Percentiles rank a stretch among this genome's conserved stretches.
These are phyloP conservation scores for Monosporozyma aquatica DNA, from an alignment of 805 yeast genomes.

Conservation along the genomic window DNA sequence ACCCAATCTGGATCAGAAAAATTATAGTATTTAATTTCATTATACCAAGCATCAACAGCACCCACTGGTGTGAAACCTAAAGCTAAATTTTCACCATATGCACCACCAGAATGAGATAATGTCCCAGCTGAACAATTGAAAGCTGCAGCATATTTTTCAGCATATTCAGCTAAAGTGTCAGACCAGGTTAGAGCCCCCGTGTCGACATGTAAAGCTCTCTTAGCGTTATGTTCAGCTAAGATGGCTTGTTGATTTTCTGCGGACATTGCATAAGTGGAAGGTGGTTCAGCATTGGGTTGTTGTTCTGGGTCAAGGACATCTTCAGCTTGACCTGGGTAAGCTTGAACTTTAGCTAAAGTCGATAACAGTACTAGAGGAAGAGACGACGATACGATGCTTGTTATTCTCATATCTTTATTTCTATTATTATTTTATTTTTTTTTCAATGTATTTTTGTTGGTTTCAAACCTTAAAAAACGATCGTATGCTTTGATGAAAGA, in stretches of 20 bases:
- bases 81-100: conserved; percentile 71
- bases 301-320: not conserved
- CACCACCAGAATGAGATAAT: conserved; percentile 45
- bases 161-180: conserved; percentile 36
- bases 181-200: conserved; percentile 41
- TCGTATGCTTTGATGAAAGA: too few relatives aligned
- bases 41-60: conserved; percentile 66
- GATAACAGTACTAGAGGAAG: not conserved
- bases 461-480: too few relatives aligned
- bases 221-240: conserved; percentile 26
- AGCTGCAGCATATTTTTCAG: conserved; percentile 40
- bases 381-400: not conserved
- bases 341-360: not conserved
- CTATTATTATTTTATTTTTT: too few relatives aligned
- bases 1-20: conserved; percentile 41
- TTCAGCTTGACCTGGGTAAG: not conserved
- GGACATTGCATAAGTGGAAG: not conserved
- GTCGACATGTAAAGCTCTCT: conserved; percentile 33
- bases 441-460: too few relatives aligned
- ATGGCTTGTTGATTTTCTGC: not conserved
- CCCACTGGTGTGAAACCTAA: conserved; percentile 41
- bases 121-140: conserved; percentile 45
- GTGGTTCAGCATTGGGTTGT: not conserved
- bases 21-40: conserved; percentile 49
- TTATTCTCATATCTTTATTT: too few relatives aligned